phyloP scores from a whole-genome alignment of 495 filamentous ascomycete species.

The Penicillium ucsense region DNA sequence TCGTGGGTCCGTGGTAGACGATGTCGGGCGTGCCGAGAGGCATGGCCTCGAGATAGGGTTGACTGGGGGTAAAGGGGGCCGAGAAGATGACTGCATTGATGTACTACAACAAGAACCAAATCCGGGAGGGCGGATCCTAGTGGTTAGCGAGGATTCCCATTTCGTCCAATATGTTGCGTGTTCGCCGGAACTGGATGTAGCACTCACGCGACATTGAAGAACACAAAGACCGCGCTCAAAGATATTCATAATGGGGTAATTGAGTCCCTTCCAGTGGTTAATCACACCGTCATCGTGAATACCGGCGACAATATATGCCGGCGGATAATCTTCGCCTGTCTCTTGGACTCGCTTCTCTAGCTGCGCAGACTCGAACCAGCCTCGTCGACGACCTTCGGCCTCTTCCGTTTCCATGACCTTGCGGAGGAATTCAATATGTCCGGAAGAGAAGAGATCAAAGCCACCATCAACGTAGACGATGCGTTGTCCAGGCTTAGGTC shows the following conservation, averaged over 20 bases:
- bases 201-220: slow-evolving; percentile 75
- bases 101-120: slow-evolving; percentile 44
- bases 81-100: slow-evolving; percentile 79
- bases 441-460: slow-evolving; percentile 94
- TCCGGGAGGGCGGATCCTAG: too few species aligned
- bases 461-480: slow-evolving; percentile 93
- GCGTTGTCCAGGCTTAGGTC: slow-evolving; percentile 63
- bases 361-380: slow-evolving; percentile 63
- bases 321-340: slow-evolving; percentile 58
- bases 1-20: slow-evolving; percentile 92
- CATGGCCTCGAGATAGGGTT: slow-evolving; percentile 61
- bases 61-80: slow-evolving; percentile 74
- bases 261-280: slow-evolving; percentile 90
- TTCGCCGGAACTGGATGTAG: too few species aligned
- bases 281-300: slow-evolving; percentile 92
- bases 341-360: slow-evolving; percentile 50
- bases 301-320: slow-evolving; percentile 79
- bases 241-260: slow-evolving; percentile 99
- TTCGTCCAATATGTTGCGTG: too few species aligned
- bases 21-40: slow-evolving; percentile 67
- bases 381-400: slow-evolving; percentile 47
- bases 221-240: slow-evolving; percentile 94
- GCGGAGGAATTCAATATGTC: slow-evolving; percentile 89
- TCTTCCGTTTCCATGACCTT: slow-evolving; percentile 64
- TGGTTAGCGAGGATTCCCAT: too few species aligned